Evolutionary conservation across 73 alveolate genomes (phyloP).

Genomic region (Symbiodinium natans): DNA sequence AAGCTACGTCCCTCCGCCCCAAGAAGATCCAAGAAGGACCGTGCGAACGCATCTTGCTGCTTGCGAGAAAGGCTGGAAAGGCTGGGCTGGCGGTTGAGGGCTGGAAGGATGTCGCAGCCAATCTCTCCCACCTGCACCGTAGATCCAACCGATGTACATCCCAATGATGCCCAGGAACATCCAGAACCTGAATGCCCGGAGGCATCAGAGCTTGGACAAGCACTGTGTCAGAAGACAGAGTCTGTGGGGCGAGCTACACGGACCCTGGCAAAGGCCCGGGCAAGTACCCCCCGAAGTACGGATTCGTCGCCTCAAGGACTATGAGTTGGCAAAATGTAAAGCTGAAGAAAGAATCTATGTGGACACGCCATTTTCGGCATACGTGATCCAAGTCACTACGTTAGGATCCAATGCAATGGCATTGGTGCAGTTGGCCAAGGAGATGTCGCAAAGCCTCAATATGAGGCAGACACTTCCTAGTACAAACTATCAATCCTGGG

Average conservation of each 20-base stretch:
- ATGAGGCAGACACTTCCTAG: not conserved
- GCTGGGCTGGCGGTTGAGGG: no score
- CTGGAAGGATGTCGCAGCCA: no score
- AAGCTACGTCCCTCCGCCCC: no score
- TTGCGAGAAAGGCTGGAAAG: no score
- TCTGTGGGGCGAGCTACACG: no score
- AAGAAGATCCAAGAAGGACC: no score
- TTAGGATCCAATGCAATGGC: slow-evolving; percentile 44
- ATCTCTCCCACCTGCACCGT: slow-evolving; percentile 60
- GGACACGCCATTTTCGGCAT: not conserved
- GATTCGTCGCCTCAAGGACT: slow-evolving; percentile 20
- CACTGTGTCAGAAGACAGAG: no score
- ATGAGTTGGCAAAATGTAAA: not conserved
- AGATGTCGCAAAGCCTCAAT: slow-evolving; percentile 74
- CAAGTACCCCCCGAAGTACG: slow-evolving; percentile 47
- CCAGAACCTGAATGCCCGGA: slow-evolving; percentile 53
- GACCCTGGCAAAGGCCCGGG: no score
- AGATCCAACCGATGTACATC: slow-evolving; percentile 62
- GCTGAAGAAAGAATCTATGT: not conserved
- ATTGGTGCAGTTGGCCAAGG: slow-evolving; percentile 89
- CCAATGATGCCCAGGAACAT: slow-evolving; percentile 21
- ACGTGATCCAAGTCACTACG: slow-evolving; percentile 10
- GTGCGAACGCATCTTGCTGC: not conserved
- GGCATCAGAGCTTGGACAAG: no score
- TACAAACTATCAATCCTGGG: not conserved